These are phyloP conservation scores for Rutstroemia sp. DNA, from an alignment of 2,329 filamentous ascomycete genomes.

Conservation along the genomic window DNA sequence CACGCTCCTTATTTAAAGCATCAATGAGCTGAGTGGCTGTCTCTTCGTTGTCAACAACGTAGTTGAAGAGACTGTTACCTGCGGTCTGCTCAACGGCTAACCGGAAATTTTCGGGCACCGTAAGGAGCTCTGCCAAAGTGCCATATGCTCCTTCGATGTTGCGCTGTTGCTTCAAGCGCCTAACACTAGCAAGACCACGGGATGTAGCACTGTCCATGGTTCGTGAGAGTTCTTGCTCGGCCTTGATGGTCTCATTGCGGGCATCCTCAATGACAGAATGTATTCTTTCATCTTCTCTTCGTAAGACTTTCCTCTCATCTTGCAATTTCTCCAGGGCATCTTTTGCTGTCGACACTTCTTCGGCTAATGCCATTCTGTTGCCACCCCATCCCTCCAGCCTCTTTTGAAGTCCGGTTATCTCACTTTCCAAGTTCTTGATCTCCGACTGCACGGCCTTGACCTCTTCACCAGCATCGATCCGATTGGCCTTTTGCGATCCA, in stretches of 20 bases:
- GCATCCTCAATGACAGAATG: slow-evolving; percentile 70
- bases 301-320: slow-evolving; percentile 81
- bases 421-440: slow-evolving; percentile 64
- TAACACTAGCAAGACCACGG: slow-evolving; percentile 78
- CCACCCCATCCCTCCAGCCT: slow-evolving; percentile 74
- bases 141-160: slow-evolving; percentile 85
- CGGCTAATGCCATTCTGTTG: slow-evolving; percentile 63
- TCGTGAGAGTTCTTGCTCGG: slow-evolving; percentile 70
- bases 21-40: slow-evolving; percentile 80
- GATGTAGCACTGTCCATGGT: slow-evolving; percentile 88
- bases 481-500: slow-evolving; percentile 74
- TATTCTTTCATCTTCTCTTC: slow-evolving; percentile 83
- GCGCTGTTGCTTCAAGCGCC: slow-evolving; percentile 70
- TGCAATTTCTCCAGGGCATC: slow-evolving; percentile 71
- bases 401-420: slow-evolving; percentile 62
- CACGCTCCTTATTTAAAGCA: slow-evolving; percentile 68
- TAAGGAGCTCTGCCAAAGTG: slow-evolving; percentile 85
- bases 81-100: slow-evolving; percentile 89
- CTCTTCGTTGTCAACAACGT: slow-evolving; percentile 85
- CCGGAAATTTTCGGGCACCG: slow-evolving; percentile 77
- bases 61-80: slow-evolving; percentile 88
- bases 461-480: slow-evolving; percentile 78
- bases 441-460: slow-evolving; percentile 63
- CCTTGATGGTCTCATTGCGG: slow-evolving; percentile 66
- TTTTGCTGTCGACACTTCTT: slow-evolving; percentile 69